phyloP scores from a whole-genome alignment of 2,329 filamentous ascomycete genomes.

The Sphaceloma murrayae region DNA sequence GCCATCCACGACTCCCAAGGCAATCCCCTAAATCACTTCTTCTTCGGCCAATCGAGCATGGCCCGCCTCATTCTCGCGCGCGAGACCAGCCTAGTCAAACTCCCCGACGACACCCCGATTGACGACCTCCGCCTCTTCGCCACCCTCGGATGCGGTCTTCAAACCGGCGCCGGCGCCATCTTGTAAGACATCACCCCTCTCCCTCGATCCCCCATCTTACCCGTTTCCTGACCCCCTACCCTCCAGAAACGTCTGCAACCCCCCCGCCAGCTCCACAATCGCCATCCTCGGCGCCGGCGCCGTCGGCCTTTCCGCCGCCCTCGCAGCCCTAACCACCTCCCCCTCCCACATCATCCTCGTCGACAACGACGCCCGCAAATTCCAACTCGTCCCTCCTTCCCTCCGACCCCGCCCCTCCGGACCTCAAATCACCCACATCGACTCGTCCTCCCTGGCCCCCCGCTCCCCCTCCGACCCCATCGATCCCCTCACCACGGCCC shows the following conservation, averaged over 20 bases:
- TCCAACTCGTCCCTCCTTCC: conserved; percentile 19
- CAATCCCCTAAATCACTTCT: conserved; percentile 22
- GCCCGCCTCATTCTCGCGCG: conserved; percentile 22
- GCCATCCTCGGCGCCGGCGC: conserved; percentile 23
- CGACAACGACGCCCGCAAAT: conserved; percentile 21
- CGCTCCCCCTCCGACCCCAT: neutral
- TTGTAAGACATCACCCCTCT: conserved; percentile 15
- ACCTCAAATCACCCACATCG: conserved; percentile 16
- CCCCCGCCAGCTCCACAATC: conserved; percentile 21
- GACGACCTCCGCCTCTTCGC: conserved; percentile 24
- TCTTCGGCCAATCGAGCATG: conserved; percentile 25
- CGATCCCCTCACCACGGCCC: conserved; percentile 16
- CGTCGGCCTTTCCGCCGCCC: conserved; percentile 21
- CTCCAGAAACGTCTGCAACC: conserved; percentile 21
- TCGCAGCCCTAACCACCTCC: conserved; percentile 18
- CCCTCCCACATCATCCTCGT: conserved; percentile 19
- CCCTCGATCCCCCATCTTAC: neutral
- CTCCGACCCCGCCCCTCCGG: neutral
- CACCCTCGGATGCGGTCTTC: conserved; percentile 24
- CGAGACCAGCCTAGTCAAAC: conserved; percentile 22
- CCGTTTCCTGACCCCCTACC: neutral
- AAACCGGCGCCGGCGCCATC: conserved; percentile 24
- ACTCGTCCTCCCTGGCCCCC: conserved; percentile 15
- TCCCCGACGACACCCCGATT: conserved; percentile 20
- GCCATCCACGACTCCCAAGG: conserved; percentile 18